Evolutionary conservation across 1,284 basidiomycete species (phyloP), one percentile per base, ranked within the genome.

Genomic region (Jaminaea rosea): DNA sequence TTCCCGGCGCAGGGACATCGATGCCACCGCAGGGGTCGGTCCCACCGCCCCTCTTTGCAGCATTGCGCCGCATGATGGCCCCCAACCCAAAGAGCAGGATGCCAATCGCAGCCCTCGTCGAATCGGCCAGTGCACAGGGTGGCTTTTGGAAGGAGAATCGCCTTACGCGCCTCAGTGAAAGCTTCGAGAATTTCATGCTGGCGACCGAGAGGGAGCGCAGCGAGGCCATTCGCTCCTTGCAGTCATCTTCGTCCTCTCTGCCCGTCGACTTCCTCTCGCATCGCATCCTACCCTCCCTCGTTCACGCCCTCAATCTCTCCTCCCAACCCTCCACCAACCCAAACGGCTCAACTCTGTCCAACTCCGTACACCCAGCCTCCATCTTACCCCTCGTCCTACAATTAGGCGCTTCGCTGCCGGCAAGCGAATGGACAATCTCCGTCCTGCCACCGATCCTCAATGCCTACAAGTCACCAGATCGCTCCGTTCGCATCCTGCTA

Each of bases 401-500:
- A 31, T 58, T 72, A 8, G 69, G 62, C 10, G 45, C 59, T 8
- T 48, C 57, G 6, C 47, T 72, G 42, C 49, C 59, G 1, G 60
- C 60, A 8, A 54, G 54, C 1, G 61, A 63, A 11, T 73, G 68
- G 69, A 58, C 41, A 11, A 44, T 44, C 13, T 50, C 48, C 15
- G 53, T 73, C 1, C 55, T 57, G 1, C 52, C 62, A 2, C 52
- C 66, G 1, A 47, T 73, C n/a, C 55, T 71, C 28, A 66, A 65
- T 29, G 63, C 67, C 1, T 71, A 59, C 41, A 49, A 44, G 0
- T 65, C 59, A 1, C 53, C 64, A 0, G 92, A 98, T 75, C 82
- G 94, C 44, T 90, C 89, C 0, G 91, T 87, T 19, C 81, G 93
- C 26, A 93, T 98, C 85, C 90, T 89, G 1, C 76, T 98, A 32